Evolutionary conservation across 2,329 filamentous ascomycete genomes (phyloP).

Genomic region (Aspergillus hortae): DNA sequence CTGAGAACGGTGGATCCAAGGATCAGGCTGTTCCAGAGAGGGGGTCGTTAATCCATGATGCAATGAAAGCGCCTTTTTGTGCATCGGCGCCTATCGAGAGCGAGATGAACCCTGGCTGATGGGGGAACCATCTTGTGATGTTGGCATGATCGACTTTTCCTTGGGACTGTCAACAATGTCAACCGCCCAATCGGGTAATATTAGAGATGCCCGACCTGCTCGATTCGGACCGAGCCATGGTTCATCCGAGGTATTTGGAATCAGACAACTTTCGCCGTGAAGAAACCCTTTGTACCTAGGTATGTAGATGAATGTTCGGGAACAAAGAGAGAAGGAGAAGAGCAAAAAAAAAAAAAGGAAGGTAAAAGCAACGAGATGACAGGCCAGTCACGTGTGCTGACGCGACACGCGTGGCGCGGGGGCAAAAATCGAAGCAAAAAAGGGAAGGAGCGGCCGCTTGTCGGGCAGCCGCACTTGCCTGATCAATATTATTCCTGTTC

Average conservation of each 20-base stretch:
- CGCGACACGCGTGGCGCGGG: slow-evolving; percentile 8
- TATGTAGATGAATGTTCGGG: not conserved
- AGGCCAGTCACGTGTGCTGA: slow-evolving; percentile 7
- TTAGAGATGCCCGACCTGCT: not conserved
- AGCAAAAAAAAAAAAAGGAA: no score
- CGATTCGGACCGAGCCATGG: not conserved
- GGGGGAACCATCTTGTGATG: not conserved
- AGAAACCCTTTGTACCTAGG: not conserved
- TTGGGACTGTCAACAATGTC: not conserved
- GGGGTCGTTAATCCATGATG: not conserved
- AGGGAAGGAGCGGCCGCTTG: not conserved
- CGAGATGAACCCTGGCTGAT: not conserved
- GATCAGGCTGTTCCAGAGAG: no score
- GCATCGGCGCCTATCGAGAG: not conserved
- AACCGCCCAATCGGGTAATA: slow-evolving; percentile 4
- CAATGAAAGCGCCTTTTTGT: not conserved
- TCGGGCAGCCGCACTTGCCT: slow-evolving; percentile 3
- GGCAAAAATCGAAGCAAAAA: not conserved
- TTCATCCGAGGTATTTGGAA: not conserved
- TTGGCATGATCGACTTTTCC: not conserved
- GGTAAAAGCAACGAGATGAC: not conserved
- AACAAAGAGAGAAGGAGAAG: no score
- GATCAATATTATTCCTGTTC: slow-evolving; percentile 1
- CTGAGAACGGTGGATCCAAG: no score
- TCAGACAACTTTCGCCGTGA: not conserved